A percentile compares a stretch with the other conserved stretches of the same genome.
Evolutionary conservation across 805 yeast genomes (phyloP).

Genomic region (Sugiyamaella chiloensis): DNA sequence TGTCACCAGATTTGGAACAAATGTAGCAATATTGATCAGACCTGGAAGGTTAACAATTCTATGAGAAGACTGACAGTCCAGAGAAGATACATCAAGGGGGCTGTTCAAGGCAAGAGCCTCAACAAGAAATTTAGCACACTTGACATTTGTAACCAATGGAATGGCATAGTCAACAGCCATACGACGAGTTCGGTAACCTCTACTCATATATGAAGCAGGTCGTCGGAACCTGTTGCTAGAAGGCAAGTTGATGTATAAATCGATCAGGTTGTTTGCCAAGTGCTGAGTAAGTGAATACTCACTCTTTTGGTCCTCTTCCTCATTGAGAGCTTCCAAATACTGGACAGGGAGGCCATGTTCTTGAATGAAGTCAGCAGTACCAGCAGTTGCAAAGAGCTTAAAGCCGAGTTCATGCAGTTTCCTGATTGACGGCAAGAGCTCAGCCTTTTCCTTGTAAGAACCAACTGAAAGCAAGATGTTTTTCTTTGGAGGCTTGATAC

Average conservation of each 20-base stretch:
- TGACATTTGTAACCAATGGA: conserved; percentile 96
- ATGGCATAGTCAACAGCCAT: conserved; percentile 99
- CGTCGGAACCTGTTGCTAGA: conserved; percentile 96
- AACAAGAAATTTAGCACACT: conserved; percentile 90
- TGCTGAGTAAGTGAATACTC: conserved; percentile 96
- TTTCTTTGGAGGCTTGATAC: conserved; percentile 92
- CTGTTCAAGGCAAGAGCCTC: conserved; percentile 78
- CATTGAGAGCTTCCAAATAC: conserved; percentile 82
- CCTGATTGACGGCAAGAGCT: conserved; percentile 81
- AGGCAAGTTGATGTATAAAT: conserved; percentile 93
- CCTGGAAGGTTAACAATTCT: conserved; percentile 82
- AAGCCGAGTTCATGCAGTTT: conserved; percentile 80
- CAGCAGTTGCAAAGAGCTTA: conserved; percentile 94
- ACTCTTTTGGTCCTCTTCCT: conserved; percentile 68
- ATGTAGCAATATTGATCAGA: conserved; percentile 74
- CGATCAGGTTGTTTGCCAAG: conserved; percentile 94
- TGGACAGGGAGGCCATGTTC: conserved; percentile 94
- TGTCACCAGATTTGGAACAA: conserved; percentile 62
- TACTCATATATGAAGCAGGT: conserved; percentile 96
- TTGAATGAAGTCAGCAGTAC: conserved; percentile 96
- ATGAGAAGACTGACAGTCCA: conserved; percentile 90
- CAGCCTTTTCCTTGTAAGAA: conserved; percentile 93
- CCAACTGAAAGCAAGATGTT: conserved; percentile 92
- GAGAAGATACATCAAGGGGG: conserved; percentile 59
- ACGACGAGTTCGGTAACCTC: conserved; percentile 97